Evolutionary conservation across 2,329 filamentous ascomycete genomes (phyloP), one percentile per base, ranked within the genome.

Genomic region (Aspergillus ochraceus): DNA sequence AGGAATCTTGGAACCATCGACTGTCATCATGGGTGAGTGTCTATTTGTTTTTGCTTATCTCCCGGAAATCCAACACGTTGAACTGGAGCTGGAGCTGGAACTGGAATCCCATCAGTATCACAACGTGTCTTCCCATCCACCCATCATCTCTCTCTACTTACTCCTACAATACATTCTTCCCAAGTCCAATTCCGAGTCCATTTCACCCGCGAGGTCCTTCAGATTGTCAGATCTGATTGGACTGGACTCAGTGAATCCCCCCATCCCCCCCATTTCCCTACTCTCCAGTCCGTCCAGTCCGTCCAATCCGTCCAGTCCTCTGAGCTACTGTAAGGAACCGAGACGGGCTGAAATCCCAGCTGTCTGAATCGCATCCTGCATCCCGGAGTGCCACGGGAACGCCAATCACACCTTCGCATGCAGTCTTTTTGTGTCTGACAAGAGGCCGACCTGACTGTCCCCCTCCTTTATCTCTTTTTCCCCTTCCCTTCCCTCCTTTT

Each of bases 391-490:
- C 46, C 55, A 49, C 53, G 42, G 36, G n/a, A 47, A 45, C 32
- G 57, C 39, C 29, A 26, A 45, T 58, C 46, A 47, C 45, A 47
- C 45, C 45, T 12, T 12, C 6, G 26, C 22, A 30, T 49, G 42
- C 46, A 30, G 20, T 24, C 3, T 47, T 51, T 17, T 46, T 53
- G 32, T 55, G 45, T 47, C 45, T 20, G 45, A 47, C 45, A 47
- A 36, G 32, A 36, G 32, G 32, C 32, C 32, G 4, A 17, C 32
- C 32, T 36, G 32, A 36, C 58, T 52, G 51, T 60, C 59, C 45
- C 59, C 54, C 59, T 63, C 60, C 53, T 60, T 60, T 52, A 49
- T 47, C 54, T 42, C 36, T n/a, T 42, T 14, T 52, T 58, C 47
- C 57, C 29, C 19, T 22, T 24, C 49, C 30, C 36, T 57, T 50